Evolutionary conservation across 495 filamentous ascomycete species (phyloP).

Genomic region (Penicillium lagena): DNA sequence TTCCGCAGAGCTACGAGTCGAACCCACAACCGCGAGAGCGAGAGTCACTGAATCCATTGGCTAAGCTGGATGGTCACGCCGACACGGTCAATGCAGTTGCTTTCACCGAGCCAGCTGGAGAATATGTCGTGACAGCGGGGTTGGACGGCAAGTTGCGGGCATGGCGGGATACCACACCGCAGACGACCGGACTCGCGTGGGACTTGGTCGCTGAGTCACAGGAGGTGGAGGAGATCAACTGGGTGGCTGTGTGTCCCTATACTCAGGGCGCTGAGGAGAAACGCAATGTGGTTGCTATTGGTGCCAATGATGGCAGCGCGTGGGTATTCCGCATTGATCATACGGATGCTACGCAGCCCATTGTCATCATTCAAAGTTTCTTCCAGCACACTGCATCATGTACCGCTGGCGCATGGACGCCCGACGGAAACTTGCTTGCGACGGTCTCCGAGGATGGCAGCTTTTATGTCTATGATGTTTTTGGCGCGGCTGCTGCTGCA

Average conservation of each 20-base stretch:
- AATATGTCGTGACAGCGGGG: conserved; percentile 79
- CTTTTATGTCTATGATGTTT: conserved; percentile 90
- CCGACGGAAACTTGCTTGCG: conserved; percentile 81
- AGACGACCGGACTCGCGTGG: conserved; percentile 44
- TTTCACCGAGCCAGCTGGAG: conserved; percentile 77
- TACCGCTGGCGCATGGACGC: conserved; percentile 86
- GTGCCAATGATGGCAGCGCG: conserved; percentile 85
- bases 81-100: conserved; percentile 82
- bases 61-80: conserved; percentile 75
- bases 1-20: conserved; percentile 68
- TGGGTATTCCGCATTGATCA: conserved; percentile 88
- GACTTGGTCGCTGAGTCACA: conserved; percentile 61
- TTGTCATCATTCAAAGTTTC: conserved; percentile 82
- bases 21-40: conserved; percentile 54
- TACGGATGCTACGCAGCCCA: conserved; percentile 48
- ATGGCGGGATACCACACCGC: conserved; percentile 38
- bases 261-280: conserved; percentile 47
- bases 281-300: conserved; percentile 81
- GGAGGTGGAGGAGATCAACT: conserved; percentile 95
- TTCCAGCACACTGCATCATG: conserved; percentile 83
- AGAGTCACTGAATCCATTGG: conserved; percentile 53
- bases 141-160: conserved; percentile 70
- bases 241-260: conserved; percentile 72
- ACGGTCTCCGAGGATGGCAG: conserved; percentile 86
- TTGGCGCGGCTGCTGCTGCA: conserved; percentile 71